Evolutionary conservation across 306 rosid species (phyloP).

Genomic region (Medicago truncatula): DNA sequence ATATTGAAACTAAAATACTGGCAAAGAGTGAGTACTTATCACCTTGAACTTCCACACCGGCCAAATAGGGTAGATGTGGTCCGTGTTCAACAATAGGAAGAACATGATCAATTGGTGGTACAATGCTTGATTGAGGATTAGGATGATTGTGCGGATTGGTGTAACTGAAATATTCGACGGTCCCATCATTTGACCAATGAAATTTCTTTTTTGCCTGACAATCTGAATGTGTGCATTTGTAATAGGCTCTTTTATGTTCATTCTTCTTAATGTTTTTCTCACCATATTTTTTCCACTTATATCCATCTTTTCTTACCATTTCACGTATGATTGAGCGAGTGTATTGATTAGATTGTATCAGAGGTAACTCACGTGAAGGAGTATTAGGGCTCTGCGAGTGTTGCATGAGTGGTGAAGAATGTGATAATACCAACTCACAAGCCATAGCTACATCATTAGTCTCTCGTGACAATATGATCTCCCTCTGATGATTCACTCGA

Average conservation of each 20-base stretch:
- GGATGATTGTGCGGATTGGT: slow-evolving; percentile 85
- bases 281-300: slow-evolving; percentile 92
- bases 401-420: slow-evolving; percentile 48
- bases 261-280: slow-evolving; percentile 84
- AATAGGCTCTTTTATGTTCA: slow-evolving; percentile 76
- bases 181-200: slow-evolving; percentile 66
- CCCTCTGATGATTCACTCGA: slow-evolving; percentile 47
- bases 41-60: slow-evolving; percentile 56
- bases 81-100: slow-evolving; percentile 52
- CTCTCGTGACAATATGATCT: slow-evolving; percentile 46
- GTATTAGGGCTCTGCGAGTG: slow-evolving; percentile 50
- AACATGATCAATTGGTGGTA: slow-evolving; percentile 55
- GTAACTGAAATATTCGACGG: slow-evolving; percentile 64
- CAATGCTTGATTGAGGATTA: slow-evolving; percentile 57
- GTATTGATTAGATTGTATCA: slow-evolving; percentile 51
- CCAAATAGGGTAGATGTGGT: slow-evolving; percentile 47
- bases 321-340: slow-evolving; percentile 63
- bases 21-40: slow-evolving; percentile 51
- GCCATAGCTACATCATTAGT: slow-evolving; percentile 36
- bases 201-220: slow-evolving; percentile 83
- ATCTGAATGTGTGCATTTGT: slow-evolving; percentile 76
- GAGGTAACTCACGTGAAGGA: slow-evolving; percentile 29
- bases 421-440: slow-evolving; percentile 41
- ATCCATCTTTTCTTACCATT: slow-evolving; percentile 77
- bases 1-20: slow-evolving; percentile 14